Base-by-base conservation (phyloP, 768 basidiomycete genomes). In the Leucocoprinus sp. region DNA sequence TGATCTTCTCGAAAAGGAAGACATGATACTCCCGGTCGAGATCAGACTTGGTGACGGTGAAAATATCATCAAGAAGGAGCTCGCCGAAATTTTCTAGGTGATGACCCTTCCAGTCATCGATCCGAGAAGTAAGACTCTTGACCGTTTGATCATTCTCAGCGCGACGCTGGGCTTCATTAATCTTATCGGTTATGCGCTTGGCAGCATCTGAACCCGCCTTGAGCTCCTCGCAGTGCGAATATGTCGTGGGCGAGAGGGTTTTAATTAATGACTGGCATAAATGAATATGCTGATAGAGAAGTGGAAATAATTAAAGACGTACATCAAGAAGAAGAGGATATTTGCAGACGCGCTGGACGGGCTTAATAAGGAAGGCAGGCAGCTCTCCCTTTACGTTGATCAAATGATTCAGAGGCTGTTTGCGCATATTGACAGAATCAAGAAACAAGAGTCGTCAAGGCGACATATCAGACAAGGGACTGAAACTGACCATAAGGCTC, bases 61-160 rank as follows among this genome's bases (percentile, higher is more conserved):
- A 98, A 45, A 92, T 77, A 60, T 97, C 96, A 60, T 98, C 93
- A 23, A 98, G 77, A 26, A 95, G 74, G 43, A 99, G 84, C 54
- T 89, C 81, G 50, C 96, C 96, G 53, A 99, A 98, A 61, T 92
- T 88, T 54, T 81, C 81, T 29, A 97, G 74, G 55, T 95, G 89
- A 63, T 99, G 96, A 8, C 95, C 95, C 63, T 98, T 98, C 96
- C 96, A 99, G 62, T 99, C 96, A 53, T 93, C 91, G 37, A 99
- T 92, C 36, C 96, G 82, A 22, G 70, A 69, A 51, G 82, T 74
- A 6, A 99, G 77, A 55, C 84, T 87, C 63, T 85, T 80, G 45
- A 96, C 92, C 4, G 92, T 96, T 55, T 83, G 84, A 34, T 82
- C 71, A 56, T 99, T 98, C 67, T 97, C 89, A 40, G 88, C 82